These are phyloP conservation scores for Lactarius quietus DNA, from an alignment of 768 basidiomycete genomes.

Conservation along the genomic window DNA sequence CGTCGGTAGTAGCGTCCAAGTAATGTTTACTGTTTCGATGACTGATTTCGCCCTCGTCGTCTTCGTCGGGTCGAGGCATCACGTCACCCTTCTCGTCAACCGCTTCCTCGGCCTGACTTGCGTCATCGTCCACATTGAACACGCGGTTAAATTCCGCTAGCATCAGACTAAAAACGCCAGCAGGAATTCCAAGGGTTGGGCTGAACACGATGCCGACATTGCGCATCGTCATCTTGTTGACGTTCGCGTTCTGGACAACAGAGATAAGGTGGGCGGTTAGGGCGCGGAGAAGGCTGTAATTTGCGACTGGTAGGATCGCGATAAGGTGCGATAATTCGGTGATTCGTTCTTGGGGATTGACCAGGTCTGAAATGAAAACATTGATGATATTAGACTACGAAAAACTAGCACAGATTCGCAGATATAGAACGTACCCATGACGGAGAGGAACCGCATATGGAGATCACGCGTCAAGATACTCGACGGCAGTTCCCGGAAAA, in stretches of 20 bases:
- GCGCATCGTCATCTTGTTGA: conserved; percentile 98
- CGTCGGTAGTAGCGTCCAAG: conserved; percentile 77
- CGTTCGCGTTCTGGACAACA: conserved; percentile 82
- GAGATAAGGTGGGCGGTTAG: conserved; percentile 93
- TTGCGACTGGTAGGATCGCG: conserved; percentile 80
- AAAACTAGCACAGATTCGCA: conserved; percentile 9
- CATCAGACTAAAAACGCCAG: conserved; percentile 93
- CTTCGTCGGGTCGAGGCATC: conserved; percentile 17
- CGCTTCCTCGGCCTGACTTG: conserved; percentile 28
- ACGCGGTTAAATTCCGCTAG: conserved; percentile 90
- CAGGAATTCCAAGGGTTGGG: conserved; percentile 96
- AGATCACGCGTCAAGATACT: conserved; percentile 91
- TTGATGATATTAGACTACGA: conserved; percentile 14
- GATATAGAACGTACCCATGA: conserved; percentile 70
- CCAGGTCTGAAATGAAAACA: conserved; percentile 59
- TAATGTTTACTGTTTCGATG: conserved; percentile 84
- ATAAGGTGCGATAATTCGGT: conserved; percentile 83
- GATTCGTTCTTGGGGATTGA: conserved; percentile 84
- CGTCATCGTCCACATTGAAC: conserved; percentile 69
- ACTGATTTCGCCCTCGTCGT: conserved; percentile 39
- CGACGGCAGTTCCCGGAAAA: conserved; percentile 87
- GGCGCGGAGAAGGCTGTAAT: conserved; percentile 92
- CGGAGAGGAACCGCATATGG: conserved; percentile 85
- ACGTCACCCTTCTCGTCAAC: conserved; percentile 16
- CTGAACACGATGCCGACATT: conserved; percentile 99